phyloP scores from a whole-genome alignment of 2,329 filamentous ascomycete species.

The Alternaria viburni region DNA sequence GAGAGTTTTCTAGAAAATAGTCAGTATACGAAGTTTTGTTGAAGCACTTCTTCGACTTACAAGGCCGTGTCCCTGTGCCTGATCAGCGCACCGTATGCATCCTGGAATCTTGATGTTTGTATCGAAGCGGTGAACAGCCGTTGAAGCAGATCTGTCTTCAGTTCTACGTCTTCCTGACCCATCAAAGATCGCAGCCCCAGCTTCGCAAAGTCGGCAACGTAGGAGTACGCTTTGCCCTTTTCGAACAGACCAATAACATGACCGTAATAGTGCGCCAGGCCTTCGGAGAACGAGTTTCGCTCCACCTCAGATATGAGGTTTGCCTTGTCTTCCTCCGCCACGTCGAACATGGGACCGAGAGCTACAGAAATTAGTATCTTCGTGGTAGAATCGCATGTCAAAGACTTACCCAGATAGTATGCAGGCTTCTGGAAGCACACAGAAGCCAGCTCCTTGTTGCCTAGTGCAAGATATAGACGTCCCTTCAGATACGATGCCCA shows the following conservation, averaged over 20 bases:
- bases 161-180: conserved; percentile 36
- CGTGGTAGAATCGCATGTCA: neutral
- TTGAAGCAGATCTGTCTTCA: conserved; percentile 66
- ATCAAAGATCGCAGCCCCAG: conserved; percentile 62
- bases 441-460: conserved; percentile 75
- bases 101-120: conserved; percentile 78
- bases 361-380: conserved; percentile 33
- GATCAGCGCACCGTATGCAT: conserved; percentile 80
- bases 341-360: conserved; percentile 40
- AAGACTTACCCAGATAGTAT: conserved; percentile 74
- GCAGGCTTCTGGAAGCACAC: conserved; percentile 82
- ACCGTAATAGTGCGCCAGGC: conserved; percentile 82
- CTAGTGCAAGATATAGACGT: conserved; percentile 74
- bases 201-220: conserved; percentile 82
- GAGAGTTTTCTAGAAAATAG: conserved; percentile 61
- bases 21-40: conserved; percentile 17
- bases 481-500: conserved; percentile 82
- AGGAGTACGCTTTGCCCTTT: conserved; percentile 74
- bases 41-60: conserved; percentile 33
- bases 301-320: conserved; percentile 76
- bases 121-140: conserved; percentile 84
- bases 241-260: conserved; percentile 87
- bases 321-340: conserved; percentile 52
- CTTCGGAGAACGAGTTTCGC: conserved; percentile 70
- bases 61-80: conserved; percentile 75